Evolutionary conservation across 495 filamentous ascomycete genomes (phyloP).

Genomic region (Chaetomium tenue): DNA sequence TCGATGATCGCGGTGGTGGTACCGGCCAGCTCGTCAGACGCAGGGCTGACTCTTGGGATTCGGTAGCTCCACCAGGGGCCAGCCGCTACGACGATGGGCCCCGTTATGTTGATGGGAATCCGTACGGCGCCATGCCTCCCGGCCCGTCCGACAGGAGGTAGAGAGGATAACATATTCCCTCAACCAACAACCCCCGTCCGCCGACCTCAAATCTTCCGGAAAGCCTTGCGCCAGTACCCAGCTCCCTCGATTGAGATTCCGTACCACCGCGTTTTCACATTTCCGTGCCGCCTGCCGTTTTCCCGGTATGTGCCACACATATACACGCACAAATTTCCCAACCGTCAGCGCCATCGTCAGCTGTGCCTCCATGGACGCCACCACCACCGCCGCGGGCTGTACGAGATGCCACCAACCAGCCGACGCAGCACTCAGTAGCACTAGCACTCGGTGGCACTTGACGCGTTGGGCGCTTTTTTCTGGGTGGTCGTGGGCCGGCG

Average conservation of each 20-base stretch:
- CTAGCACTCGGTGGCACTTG: neutral
- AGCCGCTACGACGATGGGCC: slow-evolving; percentile 43
- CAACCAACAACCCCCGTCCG: neutral
- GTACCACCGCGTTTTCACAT: neutral
- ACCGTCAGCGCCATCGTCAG: slow-evolving; percentile 5
- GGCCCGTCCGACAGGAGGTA: slow-evolving; percentile 42
- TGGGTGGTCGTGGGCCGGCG: neutral
- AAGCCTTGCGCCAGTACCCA: slow-evolving; percentile 20
- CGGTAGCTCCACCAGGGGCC: slow-evolving; percentile 38
- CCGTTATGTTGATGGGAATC: slow-evolving; percentile 53
- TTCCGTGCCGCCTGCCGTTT: neutral
- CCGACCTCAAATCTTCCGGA: neutral
- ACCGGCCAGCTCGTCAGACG: slow-evolving; percentile 34
- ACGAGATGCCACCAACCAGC: slow-evolving; percentile 1
- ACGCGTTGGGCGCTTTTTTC: neutral
- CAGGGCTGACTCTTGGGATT: slow-evolving; percentile 42
- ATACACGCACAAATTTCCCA: slow-evolving; percentile 4
- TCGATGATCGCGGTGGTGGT: slow-evolving; percentile 25
- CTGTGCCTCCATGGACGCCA: slow-evolving; percentile 5
- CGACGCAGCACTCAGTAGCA: neutral
- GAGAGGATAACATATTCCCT: slow-evolving; percentile 21
- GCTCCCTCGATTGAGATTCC: slow-evolving; percentile 1
- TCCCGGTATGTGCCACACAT: slow-evolving; percentile 8
- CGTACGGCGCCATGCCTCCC: slow-evolving; percentile 48
- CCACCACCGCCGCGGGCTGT: slow-evolving; percentile 5